These are phyloP conservation scores for Cladosporium sp. DNA, from an alignment of 2,329 filamentous ascomycete species.

Conservation along the genomic window DNA sequence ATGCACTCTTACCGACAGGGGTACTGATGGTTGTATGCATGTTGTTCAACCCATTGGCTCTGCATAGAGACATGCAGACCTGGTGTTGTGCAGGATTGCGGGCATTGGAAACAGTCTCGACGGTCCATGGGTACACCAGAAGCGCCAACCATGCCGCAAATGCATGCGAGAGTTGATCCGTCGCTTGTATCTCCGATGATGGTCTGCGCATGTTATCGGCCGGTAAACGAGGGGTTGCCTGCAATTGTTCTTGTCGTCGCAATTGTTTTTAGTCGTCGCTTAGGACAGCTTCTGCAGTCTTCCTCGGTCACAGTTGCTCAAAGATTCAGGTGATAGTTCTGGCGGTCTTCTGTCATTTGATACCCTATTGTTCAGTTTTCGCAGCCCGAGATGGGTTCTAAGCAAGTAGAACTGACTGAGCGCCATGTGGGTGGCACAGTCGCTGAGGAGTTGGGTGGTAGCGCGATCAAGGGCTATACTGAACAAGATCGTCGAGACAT, in stretches of 20 bases:
- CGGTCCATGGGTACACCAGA: neutral
- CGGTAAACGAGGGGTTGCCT: neutral
- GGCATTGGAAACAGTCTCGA: neutral
- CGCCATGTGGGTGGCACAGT: conserved; percentile 6
- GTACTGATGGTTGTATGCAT: neutral
- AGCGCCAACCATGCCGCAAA: neutral
- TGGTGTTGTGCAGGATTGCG: neutral
- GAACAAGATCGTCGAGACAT: conserved; percentile 36
- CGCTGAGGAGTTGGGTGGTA: neutral
- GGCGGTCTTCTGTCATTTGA: neutral
- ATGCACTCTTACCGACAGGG: conserved; percentile 1
- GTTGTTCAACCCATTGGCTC: neutral
- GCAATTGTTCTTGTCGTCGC: neutral
- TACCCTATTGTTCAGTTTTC: neutral
- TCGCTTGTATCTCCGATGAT: neutral
- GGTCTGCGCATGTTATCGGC: neutral
- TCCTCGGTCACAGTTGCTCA: no score
- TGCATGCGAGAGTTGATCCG: neutral
- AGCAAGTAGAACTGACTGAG: neutral
- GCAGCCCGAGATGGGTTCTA: neutral
- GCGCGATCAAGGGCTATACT: conserved; percentile 9
- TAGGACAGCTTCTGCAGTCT: neutral
- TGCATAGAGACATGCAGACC: neutral
- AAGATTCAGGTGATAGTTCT: no score
- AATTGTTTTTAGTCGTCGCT: neutral